Base-by-base conservation (phyloP, 2,329 filamentous ascomycete species). In the Lachnellula cervina region DNA sequence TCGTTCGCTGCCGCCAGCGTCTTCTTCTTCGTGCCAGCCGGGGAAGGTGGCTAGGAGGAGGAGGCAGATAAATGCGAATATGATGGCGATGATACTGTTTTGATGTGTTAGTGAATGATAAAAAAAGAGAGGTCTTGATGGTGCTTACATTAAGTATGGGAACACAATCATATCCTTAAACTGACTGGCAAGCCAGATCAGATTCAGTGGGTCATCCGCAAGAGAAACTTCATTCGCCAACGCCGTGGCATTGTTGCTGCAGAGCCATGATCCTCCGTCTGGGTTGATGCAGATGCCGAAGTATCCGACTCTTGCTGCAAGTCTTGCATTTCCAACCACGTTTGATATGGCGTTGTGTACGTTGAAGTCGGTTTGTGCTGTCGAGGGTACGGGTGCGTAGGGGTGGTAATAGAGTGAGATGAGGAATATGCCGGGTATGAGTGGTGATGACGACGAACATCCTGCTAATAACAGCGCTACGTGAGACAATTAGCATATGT, bases 161-260 rank as follows among this genome's bases (percentile, higher is more conserved):
- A 99, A 99, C 45, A 99, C 93, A 71, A 99, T 94, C 75, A 92
- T 93, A 73, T 97, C 91, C 74, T 97, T 97, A 77, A 99, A 99
- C 63, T 96, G 96, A 65, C 88, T 87, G 23, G 94, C 93, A 54
- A 99, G 83, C 94, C 93, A 99, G 67, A 99, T 92, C 68, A 99
- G 77, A 73, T 99, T 99, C 69, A 99, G 79, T 40, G 94, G 94
- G 75, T 99, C 94, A 73, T 97, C 89, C 69, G 97, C 91, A 43
- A 96, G 84, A 19, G 83, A 87, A 44, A 97, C 83, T 74, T 96
- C 87, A 71, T 94, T 88, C 38, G 94, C 93, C 48, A 99, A 80
- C 2, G 91, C 86, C 2, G 93, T 97, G 19, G 94, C 94, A 73
- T 99, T 99, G 79, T 96, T 95, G 72, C 89, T 94, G 81, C 94